Evolutionary conservation across 306 rosid genomes (phyloP).

Genomic region (Cucurbita ficifolia): DNA sequence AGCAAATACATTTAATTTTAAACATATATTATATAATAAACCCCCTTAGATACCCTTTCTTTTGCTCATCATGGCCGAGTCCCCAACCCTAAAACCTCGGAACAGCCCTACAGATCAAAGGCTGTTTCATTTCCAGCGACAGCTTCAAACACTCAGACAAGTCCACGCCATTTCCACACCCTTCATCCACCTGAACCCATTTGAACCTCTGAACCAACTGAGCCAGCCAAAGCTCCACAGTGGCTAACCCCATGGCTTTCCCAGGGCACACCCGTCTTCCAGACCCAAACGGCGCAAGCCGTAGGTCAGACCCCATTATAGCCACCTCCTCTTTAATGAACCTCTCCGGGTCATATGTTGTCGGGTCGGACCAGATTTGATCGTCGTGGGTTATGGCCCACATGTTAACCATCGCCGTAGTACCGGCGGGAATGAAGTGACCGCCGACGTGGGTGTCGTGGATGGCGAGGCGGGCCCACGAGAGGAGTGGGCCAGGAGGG

Average conservation of each 20-base stretch:
- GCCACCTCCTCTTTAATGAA: slow-evolving; percentile 19
- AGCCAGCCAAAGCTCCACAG: slow-evolving; percentile 66
- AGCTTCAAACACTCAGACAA: slow-evolving; percentile 50
- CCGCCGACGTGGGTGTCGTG: slow-evolving; percentile 38
- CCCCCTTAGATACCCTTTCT: background rate
- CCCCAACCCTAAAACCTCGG: slow-evolving; percentile 19
- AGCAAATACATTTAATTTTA: background rate
- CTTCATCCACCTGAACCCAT: slow-evolving; percentile 14
- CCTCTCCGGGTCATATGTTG: slow-evolving; percentile 39
- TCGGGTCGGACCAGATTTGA: slow-evolving; percentile 33
- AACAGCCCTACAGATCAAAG: slow-evolving; percentile 44
- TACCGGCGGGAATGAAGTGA: slow-evolving; percentile 42
- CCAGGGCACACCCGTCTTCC: slow-evolving; percentile 81
- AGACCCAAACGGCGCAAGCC: slow-evolving; percentile 68
- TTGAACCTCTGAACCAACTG: slow-evolving; percentile 43
- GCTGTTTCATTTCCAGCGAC: slow-evolving; percentile 62
- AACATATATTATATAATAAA: background rate
- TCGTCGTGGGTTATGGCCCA: slow-evolving; percentile 60
- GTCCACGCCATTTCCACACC: slow-evolving; percentile 18
- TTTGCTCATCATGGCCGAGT: background rate
- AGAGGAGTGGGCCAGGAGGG: slow-evolving; percentile 73
- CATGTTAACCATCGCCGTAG: slow-evolving; percentile 77
- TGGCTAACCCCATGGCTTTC: slow-evolving; percentile 59
- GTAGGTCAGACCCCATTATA: slow-evolving; percentile 51
- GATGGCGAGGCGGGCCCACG: slow-evolving; percentile 71